Percentiles rank a stretch among this genome's conserved stretches.
Conservation (phyloP, 768 basidiomycete species). For the Boletus bicolor region DNA sequence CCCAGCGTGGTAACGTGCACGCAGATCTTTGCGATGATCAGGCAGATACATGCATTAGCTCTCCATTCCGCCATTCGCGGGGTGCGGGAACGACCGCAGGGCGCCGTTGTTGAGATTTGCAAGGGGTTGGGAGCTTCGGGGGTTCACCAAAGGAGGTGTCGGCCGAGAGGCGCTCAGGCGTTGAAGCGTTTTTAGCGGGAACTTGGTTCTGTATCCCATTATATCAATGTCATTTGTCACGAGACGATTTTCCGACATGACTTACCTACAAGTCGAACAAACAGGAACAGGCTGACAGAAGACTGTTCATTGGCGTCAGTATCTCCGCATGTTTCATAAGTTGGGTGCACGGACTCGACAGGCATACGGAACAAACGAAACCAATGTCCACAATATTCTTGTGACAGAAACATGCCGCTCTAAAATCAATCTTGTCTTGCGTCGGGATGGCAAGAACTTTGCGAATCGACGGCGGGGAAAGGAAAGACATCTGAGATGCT, state of each 20-base stretch:
- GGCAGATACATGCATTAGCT: conserved; percentile 3
- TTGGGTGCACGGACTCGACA: conserved; percentile 70
- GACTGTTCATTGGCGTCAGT: conserved; percentile 46
- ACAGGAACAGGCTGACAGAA: conserved; percentile 93
- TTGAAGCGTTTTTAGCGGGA: conserved; percentile 89
- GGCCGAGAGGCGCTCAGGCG: conserved; percentile 66
- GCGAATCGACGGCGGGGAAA: conserved; percentile 68
- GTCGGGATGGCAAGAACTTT: conserved; percentile 80
- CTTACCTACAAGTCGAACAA: conserved; percentile 90
- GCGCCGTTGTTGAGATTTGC: conserved; percentile 34
- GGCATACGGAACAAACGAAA: conserved; percentile 97
- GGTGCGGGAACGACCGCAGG: conserved; percentile 15
- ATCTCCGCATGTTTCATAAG: background rate
- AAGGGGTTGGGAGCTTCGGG: conserved; percentile 32
- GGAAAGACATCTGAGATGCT: conserved; percentile 74
- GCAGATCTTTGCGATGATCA: background rate
- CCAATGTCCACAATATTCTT: conserved; percentile 95
- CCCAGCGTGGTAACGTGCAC: background rate
- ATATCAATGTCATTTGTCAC: background rate
- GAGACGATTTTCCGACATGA: conserved; percentile 12
- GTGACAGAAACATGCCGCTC: conserved; percentile 98
- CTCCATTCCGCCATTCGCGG: conserved; percentile 19
- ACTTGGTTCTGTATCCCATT: conserved; percentile 68
- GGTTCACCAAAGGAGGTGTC: conserved; percentile 29
- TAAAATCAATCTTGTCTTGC: conserved; percentile 93